Conservation (phyloP, 257 asterid species). For the Przewalskia tangutica region DNA sequence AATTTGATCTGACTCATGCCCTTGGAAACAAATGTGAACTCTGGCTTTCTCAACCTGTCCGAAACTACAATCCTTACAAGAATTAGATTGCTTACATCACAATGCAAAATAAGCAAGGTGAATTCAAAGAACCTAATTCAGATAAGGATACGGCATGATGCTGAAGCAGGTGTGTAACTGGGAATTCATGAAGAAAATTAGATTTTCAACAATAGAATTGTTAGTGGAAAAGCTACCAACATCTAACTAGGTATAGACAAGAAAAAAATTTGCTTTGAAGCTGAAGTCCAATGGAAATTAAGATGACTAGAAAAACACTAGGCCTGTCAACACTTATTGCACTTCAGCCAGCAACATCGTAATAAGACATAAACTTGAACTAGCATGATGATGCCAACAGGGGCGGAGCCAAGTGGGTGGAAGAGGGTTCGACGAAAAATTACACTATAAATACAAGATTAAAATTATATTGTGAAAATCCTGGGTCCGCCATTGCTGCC, state of each 20-base stretch:
- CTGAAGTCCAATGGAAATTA: background rate
- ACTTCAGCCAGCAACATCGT: background rate
- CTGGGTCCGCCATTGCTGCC: background rate
- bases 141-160: background rate
- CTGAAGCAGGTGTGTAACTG: background rate
- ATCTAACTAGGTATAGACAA: background rate
- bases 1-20: slow-evolving; percentile 20
- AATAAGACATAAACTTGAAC: background rate
- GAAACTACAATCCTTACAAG: slow-evolving; percentile 27
- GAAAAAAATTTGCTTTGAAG: background rate
- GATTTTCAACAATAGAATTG: background rate
- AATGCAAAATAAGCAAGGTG: slow-evolving; percentile 12
- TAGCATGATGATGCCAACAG: background rate
- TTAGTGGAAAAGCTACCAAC: background rate
- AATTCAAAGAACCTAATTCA: slow-evolving; percentile 10
- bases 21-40: slow-evolving; percentile 29
- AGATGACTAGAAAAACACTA: background rate
- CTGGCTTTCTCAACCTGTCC: slow-evolving; percentile 44
- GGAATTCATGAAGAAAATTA: background rate
- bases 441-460: too few relatives aligned
- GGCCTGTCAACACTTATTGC: background rate
- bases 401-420: too few relatives aligned
- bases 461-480: too few relatives aligned
- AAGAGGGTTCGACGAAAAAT: too few relatives aligned
- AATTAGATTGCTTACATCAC: slow-evolving; percentile 15